Percentiles rank a stretch among this genome's conserved stretches.
Conservation (phyloP, 805 yeast species). For the Saccharomycopsis microspora region DNA sequence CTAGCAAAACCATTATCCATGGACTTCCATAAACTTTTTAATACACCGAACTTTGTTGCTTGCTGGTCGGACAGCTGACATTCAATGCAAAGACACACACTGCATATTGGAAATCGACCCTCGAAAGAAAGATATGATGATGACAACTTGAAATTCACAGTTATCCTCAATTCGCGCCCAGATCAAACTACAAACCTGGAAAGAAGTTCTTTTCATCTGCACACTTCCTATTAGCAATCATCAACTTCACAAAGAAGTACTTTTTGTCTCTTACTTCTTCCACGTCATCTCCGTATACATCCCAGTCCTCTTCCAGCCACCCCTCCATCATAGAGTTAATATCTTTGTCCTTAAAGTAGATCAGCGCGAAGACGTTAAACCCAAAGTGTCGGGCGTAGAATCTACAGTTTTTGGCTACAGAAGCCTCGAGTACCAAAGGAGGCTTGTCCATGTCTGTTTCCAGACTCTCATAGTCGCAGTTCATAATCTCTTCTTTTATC, state of each 20-base stretch:
- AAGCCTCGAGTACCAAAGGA: constrained; percentile 7
- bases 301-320: not conserved
- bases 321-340: not conserved
- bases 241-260: constrained; percentile 3
- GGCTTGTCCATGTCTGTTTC: not conserved
- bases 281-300: constrained; percentile 1
- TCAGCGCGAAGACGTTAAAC: constrained; percentile 7
- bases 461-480: constrained; percentile 5
- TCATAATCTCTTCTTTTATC: not conserved
- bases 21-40: no score
- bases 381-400: constrained; percentile 4
- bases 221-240: constrained; percentile 2
- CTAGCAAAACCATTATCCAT: no score
- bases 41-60: no score
- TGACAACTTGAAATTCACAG: no score
- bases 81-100: no score
- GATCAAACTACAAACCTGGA: no score
- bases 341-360: constrained; percentile 1
- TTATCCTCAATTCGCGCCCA: no score
- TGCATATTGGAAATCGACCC: no score
- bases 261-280: not conserved
- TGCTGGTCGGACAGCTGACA: no score
- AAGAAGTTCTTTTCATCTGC: no score
- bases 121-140: no score
- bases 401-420: not conserved